These are phyloP conservation scores for Phytopythium delawarense DNA, from an alignment of 352 stramenopile genomes.

Conservation along the genomic window DNA sequence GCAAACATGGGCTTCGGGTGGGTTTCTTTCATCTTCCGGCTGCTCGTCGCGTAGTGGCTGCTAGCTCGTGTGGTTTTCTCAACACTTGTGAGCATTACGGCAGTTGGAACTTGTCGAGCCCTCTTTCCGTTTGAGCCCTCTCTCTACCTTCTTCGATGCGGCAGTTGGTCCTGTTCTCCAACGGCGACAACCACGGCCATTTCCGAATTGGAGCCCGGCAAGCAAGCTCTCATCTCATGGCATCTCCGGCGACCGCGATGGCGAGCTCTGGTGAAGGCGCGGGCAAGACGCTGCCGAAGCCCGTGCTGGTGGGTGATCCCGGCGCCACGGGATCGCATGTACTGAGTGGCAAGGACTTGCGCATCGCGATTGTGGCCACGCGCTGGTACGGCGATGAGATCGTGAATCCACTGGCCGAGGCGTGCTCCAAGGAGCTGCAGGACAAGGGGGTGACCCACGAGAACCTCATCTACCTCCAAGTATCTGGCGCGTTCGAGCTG, in stretches of 20 bases:
- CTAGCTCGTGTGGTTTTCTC: neutral
- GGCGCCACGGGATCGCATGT: constrained; percentile 21
- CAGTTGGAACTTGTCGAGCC: too few species aligned
- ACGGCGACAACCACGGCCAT: neutral
- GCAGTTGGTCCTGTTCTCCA: neutral
- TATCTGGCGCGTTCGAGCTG: constrained; percentile 95
- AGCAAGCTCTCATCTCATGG: neutral
- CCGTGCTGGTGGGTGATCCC: constrained; percentile 34
- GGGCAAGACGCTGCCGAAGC: constrained; percentile 16
- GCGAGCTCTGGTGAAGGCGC: constrained; percentile 5
- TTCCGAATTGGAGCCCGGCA: neutral
- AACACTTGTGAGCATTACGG: neutral
- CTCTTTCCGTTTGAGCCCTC: too few species aligned
- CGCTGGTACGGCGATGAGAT: constrained; percentile 60
- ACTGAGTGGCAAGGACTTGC: constrained; percentile 29
- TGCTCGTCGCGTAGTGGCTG: neutral
- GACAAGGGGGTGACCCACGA: constrained; percentile 46
- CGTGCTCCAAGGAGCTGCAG: constrained; percentile 51
- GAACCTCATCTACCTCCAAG: constrained; percentile 55
- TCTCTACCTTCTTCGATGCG: neutral
- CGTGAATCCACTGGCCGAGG: constrained; percentile 34
- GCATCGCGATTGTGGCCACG: constrained; percentile 52
- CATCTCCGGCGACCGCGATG: constrained; percentile 5
- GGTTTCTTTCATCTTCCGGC: neutral
- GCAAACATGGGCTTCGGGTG: constrained; percentile 13